These are phyloP conservation scores for Fomitopsis betulina DNA, from an alignment of 1,284 basidiomycete species.

Conservation along the genomic window DNA sequence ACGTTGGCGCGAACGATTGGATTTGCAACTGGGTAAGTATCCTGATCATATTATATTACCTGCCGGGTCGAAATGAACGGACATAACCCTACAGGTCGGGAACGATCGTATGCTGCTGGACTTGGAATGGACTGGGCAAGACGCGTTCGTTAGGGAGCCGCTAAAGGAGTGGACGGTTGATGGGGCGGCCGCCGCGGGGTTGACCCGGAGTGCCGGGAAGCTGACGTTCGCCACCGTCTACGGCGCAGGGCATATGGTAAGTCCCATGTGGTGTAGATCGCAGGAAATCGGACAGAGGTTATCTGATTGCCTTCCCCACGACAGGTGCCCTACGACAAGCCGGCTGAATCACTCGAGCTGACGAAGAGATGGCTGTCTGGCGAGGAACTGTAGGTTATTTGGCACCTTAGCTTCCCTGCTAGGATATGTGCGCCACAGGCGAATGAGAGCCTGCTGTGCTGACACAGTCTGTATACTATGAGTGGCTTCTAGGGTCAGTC, in stretches of 20 bases:
- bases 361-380: conserved; percentile 47
- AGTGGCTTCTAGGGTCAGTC: too few relatives aligned
- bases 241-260: conserved; percentile 64
- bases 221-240: conserved; percentile 60
- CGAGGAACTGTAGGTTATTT: conserved; percentile 11
- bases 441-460: too few relatives aligned
- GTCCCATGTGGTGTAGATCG: conserved; percentile 12
- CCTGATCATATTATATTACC: neutral
- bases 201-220: conserved; percentile 50
- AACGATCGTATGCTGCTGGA: conserved; percentile 60
- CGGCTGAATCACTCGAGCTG: conserved; percentile 45
- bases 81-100: conserved; percentile 28
- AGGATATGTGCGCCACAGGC: too few relatives aligned
- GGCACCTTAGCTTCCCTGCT: neutral
- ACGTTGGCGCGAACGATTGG: conserved; percentile 70
- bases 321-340: conserved; percentile 59
- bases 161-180: conserved; percentile 52
- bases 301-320: neutral
- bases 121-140: conserved; percentile 59
- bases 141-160: conserved; percentile 40
- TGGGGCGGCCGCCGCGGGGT: conserved; percentile 44
- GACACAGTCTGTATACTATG: too few relatives aligned
- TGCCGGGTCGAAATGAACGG: neutral
- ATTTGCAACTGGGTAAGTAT: conserved; percentile 65
- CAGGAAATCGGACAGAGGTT: neutral